A percentile compares a stretch with the other conserved stretches of the same genome.
Evolutionary conservation across 805 yeast species (phyloP).

Genomic region (Zygosaccharomyces gambellarensis): DNA sequence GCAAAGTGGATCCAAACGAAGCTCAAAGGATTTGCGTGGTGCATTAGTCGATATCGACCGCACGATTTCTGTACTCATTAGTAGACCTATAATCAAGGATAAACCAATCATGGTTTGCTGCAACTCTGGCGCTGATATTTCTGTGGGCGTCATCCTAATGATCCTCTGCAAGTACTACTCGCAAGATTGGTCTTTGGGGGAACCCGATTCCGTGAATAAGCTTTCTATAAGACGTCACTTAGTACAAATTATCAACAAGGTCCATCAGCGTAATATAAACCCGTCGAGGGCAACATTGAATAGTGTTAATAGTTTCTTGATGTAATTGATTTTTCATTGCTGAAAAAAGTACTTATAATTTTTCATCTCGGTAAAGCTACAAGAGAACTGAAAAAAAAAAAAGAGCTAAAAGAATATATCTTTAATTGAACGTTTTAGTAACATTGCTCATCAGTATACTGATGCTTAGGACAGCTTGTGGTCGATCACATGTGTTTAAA

Average conservation of each 20-base stretch:
- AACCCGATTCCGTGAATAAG: slow-evolving; percentile 38
- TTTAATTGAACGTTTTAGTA: background rate
- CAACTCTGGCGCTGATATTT: slow-evolving; percentile 60
- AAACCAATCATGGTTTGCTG: slow-evolving; percentile 47
- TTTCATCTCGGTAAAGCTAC: slow-evolving; percentile 1
- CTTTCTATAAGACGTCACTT: slow-evolving; percentile 53
- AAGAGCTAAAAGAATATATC: background rate
- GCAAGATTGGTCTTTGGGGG: slow-evolving; percentile 37
- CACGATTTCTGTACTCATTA: slow-evolving; percentile 13
- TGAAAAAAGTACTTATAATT: background rate
- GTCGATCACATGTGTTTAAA: slow-evolving; percentile 7
- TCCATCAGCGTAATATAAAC: slow-evolving; percentile 47
- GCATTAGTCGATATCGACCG: slow-evolving; percentile 42
- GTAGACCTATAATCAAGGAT: background rate
- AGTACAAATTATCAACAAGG: slow-evolving; percentile 41
- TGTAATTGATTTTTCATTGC: slow-evolving; percentile 33
- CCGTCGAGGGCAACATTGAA: slow-evolving; percentile 78
- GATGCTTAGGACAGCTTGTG: slow-evolving; percentile 10
- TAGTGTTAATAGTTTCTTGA: slow-evolving; percentile 55
- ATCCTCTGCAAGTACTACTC: slow-evolving; percentile 46
- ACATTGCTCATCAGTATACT: background rate
- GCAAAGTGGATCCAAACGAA: slow-evolving; percentile 50
- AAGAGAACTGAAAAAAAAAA: background rate
- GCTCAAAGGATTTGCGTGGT: slow-evolving; percentile 56
- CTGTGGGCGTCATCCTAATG: slow-evolving; percentile 55